Percentiles rank a stretch among this genome's conserved stretches.
Evolutionary conservation across 768 basidiomycete genomes (phyloP).

Genomic region (Paxillus ammoniavirescens): DNA sequence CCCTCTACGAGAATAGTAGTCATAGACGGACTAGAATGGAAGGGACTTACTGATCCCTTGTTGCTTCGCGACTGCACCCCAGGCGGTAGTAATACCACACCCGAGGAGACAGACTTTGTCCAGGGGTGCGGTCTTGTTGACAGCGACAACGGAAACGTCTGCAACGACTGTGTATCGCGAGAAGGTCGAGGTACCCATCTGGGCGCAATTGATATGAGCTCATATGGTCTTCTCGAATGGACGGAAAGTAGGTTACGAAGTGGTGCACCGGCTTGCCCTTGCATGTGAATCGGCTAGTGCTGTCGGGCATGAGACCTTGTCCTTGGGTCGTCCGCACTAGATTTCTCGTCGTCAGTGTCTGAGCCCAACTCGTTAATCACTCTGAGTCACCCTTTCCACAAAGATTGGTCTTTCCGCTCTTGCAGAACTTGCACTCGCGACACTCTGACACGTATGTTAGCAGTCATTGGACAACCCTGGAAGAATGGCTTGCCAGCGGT

Average conservation of each 20-base stretch:
- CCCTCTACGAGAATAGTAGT: conserved; percentile 47
- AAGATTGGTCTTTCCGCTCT: conserved; percentile 97
- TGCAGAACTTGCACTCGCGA: conserved; percentile 98
- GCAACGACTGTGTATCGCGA: conserved; percentile 99
- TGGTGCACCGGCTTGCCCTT: conserved; percentile 87
- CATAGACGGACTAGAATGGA: not conserved
- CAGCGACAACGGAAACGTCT: conserved; percentile 93
- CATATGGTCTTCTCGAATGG: not conserved
- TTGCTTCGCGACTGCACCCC: conserved; percentile 94
- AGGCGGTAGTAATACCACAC: conserved; percentile 97
- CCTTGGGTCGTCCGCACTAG: conserved; percentile 92
- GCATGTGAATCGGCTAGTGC: conserved; percentile 81
- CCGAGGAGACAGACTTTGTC: conserved; percentile 97
- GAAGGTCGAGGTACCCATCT: conserved; percentile 99
- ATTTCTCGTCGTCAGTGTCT: not conserved
- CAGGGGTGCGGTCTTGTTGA: conserved; percentile 82
- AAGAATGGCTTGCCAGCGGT: conserved; percentile 69
- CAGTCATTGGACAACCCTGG: not conserved
- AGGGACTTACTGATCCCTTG: conserved; percentile 68
- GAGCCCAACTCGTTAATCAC: too few relatives aligned
- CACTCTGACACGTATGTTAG: conserved; percentile 56
- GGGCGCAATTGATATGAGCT: not conserved
- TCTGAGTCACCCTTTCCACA: conserved; percentile 74
- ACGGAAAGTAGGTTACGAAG: conserved; percentile 60
- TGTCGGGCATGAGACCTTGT: conserved; percentile 92